Evolutionary conservation across 768 basidiomycete genomes (phyloP), one percentile per base, ranked within the genome.

Genomic region (Russula sp.): DNA sequence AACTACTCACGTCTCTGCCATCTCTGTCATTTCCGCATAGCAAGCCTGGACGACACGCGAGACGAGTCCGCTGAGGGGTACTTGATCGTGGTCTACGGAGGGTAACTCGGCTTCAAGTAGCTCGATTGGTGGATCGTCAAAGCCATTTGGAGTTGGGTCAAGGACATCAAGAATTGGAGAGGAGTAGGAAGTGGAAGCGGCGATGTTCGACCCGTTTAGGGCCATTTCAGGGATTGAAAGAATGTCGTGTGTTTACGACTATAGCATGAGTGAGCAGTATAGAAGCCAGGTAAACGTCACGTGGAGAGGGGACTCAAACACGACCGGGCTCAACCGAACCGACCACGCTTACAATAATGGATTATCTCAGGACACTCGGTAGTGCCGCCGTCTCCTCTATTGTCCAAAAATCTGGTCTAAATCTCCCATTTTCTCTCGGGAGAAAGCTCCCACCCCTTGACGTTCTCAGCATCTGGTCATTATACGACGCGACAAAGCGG

Each of bases 361-460:
- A 94, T 67, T 91, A 91, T 70, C 75, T 94, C 62, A 81, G 89
- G 68, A 91, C 79, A 37, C 79, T 94, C 16, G 91, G 92, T 40
- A 89, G 88, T 58, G 90, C 85, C 50, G 94, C 94, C 7, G 94
- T 91, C 49, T 94, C 89, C 45, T 85, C 87, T 8, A 81, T 97
- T n/a, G 91, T 98, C 2, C 89, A 91, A 70, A 96, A 94, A 70
- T 94, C 94, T 8, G 94, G 94, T 31, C 80, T 98, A 14, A 89
- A 88, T 67, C 79, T 95, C 27, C 94, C 95, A 0, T 98, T 96
- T 71, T 82, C 86, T 4, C 81, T 97, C 5, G 94, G 94, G 40
- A 71, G 80, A 34, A 89, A 89, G 67, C 82, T 92, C 52, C 73
- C 80, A 5, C 81, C 84, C 22, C 79, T 84, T 61, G 91, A 83